phyloP scores from a whole-genome alignment of 306 rosid species.

The Fragaria vesca region DNA sequence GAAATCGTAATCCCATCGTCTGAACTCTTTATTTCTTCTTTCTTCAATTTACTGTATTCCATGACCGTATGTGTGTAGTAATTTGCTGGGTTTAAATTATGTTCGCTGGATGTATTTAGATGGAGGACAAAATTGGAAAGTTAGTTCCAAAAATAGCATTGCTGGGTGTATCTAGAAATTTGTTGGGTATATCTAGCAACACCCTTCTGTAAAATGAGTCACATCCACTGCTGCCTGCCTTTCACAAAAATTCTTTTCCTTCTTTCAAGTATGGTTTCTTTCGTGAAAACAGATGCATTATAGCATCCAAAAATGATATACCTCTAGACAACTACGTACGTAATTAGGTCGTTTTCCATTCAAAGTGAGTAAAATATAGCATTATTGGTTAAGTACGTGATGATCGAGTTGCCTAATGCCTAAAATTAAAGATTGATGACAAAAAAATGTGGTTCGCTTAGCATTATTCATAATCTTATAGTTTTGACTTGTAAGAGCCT shows the following conservation, averaged over 20 bases:
- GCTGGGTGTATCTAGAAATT: too few species aligned
- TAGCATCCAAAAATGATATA: neutral
- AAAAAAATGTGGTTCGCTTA: too few species aligned
- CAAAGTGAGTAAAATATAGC: neutral
- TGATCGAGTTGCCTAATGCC: neutral
- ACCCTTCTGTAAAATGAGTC: neutral
- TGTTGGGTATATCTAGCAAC: too few species aligned
- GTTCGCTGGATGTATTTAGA: too few species aligned
- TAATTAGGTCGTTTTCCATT: neutral
- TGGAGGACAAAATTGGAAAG: too few species aligned
- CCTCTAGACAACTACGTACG: neutral
- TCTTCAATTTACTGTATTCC: too few species aligned
- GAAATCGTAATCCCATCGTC: too few species aligned
- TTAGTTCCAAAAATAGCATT: too few species aligned
- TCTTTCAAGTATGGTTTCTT: neutral
- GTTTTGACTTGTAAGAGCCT: neutral
- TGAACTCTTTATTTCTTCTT: too few species aligned
- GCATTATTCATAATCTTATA: neutral
- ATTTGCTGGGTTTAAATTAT: too few species aligned
- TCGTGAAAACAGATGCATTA: neutral
- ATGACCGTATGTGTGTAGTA: too few species aligned
- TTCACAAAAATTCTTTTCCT: neutral
- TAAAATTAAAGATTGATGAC: neutral
- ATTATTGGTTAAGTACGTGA: neutral
- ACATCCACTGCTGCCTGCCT: neutral